Evolutionary conservation across 352 stramenopile genomes (phyloP).

Genomic region (Phytophthora crassamura): DNA sequence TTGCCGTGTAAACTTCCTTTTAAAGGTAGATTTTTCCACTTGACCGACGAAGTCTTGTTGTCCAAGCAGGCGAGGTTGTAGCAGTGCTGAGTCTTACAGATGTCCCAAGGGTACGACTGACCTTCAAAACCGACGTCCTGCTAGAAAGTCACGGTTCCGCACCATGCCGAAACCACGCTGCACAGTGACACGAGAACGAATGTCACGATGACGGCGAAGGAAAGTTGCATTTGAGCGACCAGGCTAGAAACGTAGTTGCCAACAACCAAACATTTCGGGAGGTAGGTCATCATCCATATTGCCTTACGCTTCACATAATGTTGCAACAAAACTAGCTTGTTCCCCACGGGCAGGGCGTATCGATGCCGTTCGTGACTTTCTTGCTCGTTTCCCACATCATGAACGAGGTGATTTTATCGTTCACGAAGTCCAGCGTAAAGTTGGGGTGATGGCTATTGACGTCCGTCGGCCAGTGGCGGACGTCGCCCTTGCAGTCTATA

Average conservation of each 20-base stretch:
- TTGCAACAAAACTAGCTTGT: no score
- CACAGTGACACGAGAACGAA: no score
- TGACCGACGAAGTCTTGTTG: slow-evolving; percentile 32
- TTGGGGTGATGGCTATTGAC: slow-evolving; percentile 19
- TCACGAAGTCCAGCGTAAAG: slow-evolving; percentile 32
- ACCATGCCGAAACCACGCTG: slow-evolving; percentile 4
- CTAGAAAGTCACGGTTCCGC: slow-evolving; percentile 25
- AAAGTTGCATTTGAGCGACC: no score
- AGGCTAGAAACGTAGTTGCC: no score
- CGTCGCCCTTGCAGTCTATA: slow-evolving; percentile 24
- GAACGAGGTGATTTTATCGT: slow-evolving; percentile 39
- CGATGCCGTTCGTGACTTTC: slow-evolving; percentile 10
- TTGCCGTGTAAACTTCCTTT: slow-evolving; percentile 12
- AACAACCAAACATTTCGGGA: no score
- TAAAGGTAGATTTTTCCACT: slow-evolving; percentile 28
- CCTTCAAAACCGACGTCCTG: slow-evolving; percentile 17
- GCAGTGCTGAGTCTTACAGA: slow-evolving; percentile 28
- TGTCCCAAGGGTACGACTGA: slow-evolving; percentile 25
- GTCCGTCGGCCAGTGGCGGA: slow-evolving; percentile 27
- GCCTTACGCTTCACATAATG: no score
- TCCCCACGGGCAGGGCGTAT: slow-evolving; percentile 20
- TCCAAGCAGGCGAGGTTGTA: slow-evolving; percentile 39
- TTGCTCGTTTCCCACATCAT: slow-evolving; percentile 34
- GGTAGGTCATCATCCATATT: no score
- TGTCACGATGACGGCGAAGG: no score